Percentiles rank a stretch among this genome's conserved stretches.
phyloP scores from a whole-genome alignment of 2,329 filamentous ascomycete species.

The Fusarium gaditjirri region DNA sequence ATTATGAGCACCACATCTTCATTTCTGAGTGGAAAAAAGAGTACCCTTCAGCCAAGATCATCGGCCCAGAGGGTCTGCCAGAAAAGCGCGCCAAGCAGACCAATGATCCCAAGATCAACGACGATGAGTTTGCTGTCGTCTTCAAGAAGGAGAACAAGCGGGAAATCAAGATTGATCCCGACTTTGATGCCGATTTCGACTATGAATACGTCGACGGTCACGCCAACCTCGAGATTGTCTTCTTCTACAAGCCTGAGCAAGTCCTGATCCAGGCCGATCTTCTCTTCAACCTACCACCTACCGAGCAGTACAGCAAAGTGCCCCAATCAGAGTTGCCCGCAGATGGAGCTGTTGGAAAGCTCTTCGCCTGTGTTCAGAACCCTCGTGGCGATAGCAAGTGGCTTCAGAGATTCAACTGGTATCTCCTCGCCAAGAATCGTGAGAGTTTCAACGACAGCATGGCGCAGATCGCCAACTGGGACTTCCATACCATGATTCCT shows the following conservation, averaged over 20 bases:
- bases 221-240: slow-evolving; percentile 87
- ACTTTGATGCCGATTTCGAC: slow-evolving; percentile 89
- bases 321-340: slow-evolving; percentile 50
- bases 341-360: slow-evolving; percentile 53
- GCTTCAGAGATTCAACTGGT: slow-evolving; percentile 87
- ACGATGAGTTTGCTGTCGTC: slow-evolving; percentile 72
- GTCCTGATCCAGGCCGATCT: slow-evolving; percentile 91
- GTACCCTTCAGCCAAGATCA: slow-evolving; percentile 81
- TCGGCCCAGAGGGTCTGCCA: slow-evolving; percentile 83
- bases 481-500: slow-evolving; percentile 85
- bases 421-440: slow-evolving; percentile 72
- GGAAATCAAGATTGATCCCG: slow-evolving; percentile 68
- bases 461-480: slow-evolving; percentile 78
- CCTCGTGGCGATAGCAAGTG: slow-evolving; percentile 75
- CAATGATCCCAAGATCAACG: slow-evolving; percentile 57
- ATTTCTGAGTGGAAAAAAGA: slow-evolving; percentile 83
- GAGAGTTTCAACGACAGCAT: slow-evolving; percentile 76
- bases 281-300: slow-evolving; percentile 88
- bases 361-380: slow-evolving; percentile 66
- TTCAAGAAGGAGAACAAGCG: slow-evolving; percentile 69
- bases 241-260: slow-evolving; percentile 81
- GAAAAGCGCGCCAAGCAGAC: slow-evolving; percentile 78
- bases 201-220: slow-evolving; percentile 85
- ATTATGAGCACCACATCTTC: slow-evolving; percentile 96
- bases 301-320: slow-evolving; percentile 84